Base-by-base conservation (phyloP, 179 eudicot genomes). In the Sideroxylon spinosum region DNA sequence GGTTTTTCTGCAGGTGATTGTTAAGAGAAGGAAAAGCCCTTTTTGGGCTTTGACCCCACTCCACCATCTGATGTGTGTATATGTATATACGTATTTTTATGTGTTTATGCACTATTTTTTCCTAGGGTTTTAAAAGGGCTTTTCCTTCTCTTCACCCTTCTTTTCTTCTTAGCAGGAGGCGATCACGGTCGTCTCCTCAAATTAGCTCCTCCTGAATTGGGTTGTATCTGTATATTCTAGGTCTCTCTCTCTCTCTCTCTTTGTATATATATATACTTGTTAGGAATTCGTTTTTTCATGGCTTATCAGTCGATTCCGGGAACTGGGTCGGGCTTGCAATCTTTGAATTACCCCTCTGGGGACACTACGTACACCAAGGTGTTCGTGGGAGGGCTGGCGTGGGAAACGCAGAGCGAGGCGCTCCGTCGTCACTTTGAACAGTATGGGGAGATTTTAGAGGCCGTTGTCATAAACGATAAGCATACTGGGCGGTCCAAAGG, bases 311-410 rank as follows among this genome's bases (percentile, higher is more conserved):
- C 71, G 71, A 63, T 48, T 46, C 60, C 70, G 60, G 78, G 71
- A 16, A 62, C 70, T 59, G 81, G 82, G 77, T 76, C 74, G 32
- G 82, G 84, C 23, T 70, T 86, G 1, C 86, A 85, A 5, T 86
- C 81, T 78, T 25, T 80, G 84, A 89, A 86, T 79, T 87, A 90
- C 23, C 95, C 87, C 44, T 91, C 86, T 66, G 97, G 94, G 70
- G 87, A 86, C 67, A 86, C 89, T 4, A 86, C 89, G 22, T 81
- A 59, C 66, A 86, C 89, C 32, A 86, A 86, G 80, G 83, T 86
- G 17, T 86, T 86, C 56, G 89, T 86, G 48, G 89, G 89, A 57
- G 89, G 89, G 23, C 55, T 86, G 74, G 85, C 89, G 6, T 86
- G 89, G 89, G 89, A 84, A 57, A 86, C 89, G 7, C 81, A 76